Evolutionary conservation across 2,329 filamentous ascomycete genomes (phyloP).

Genomic region (Colletotrichum sp.): DNA sequence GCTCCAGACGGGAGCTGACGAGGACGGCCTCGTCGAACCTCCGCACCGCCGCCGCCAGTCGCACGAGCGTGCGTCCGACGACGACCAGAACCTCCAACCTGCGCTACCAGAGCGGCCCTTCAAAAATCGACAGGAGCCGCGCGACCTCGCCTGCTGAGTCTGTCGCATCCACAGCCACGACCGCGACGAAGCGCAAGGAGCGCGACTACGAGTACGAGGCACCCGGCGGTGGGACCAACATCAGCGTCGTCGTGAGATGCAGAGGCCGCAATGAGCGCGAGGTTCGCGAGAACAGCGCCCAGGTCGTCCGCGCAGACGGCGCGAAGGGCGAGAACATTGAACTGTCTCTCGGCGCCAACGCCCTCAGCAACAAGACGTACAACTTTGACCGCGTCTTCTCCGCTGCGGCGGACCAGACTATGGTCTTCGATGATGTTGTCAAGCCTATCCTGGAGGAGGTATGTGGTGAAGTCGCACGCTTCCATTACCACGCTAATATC

Average conservation of each 20-base stretch:
- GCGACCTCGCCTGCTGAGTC: conserved; percentile 76
- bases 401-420: conserved; percentile 88
- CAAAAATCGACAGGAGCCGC: conserved; percentile 38
- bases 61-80: conserved; percentile 11
- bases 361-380: conserved; percentile 94
- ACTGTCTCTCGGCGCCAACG: conserved; percentile 89
- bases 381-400: conserved; percentile 98
- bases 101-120: conserved; percentile 16
- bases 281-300: conserved; percentile 90
- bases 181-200: conserved; percentile 82
- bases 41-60: conserved; percentile 13
- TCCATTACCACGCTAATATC: background rate
- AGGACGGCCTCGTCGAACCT: conserved; percentile 16
- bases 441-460: conserved; percentile 93
- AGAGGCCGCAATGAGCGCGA: conserved; percentile 92
- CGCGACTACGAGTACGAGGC: conserved; percentile 77
- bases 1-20: conserved; percentile 23
- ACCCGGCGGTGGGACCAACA: conserved; percentile 84
- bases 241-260: conserved; percentile 95
- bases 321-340: conserved; percentile 84
- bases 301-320: conserved; percentile 88
- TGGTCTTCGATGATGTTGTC: conserved; percentile 95
- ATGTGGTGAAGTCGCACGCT: conserved; percentile 27
- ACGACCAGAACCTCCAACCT: conserved; percentile 19
- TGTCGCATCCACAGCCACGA: conserved; percentile 62